These are phyloP conservation scores for Vaccinium darrowii DNA, from an alignment of 148 eudicot genomes.

Conservation along the genomic window DNA sequence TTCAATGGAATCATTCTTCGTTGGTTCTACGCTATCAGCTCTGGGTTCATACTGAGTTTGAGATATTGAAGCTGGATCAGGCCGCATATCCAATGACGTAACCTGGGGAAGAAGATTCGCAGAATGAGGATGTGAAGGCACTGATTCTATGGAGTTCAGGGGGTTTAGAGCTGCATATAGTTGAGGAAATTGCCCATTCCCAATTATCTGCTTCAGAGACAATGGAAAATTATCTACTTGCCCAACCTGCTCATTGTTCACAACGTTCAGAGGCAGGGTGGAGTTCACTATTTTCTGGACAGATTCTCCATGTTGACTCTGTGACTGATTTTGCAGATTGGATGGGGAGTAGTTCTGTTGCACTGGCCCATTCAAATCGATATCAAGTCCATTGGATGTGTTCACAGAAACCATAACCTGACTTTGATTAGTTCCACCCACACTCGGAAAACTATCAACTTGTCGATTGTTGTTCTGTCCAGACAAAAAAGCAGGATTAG, in stretches of 20 bases:
- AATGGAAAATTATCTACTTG: constrained; percentile 41
- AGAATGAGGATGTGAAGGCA: constrained; percentile 29
- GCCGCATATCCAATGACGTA: constrained; percentile 15
- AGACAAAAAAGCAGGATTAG: constrained; percentile 21
- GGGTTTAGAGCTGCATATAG: constrained; percentile 32
- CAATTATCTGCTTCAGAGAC: constrained; percentile 47
- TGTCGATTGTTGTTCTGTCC: constrained; percentile 33
- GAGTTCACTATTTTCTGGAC: constrained; percentile 27
- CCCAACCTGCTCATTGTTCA: constrained; percentile 34
- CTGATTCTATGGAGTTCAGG: constrained; percentile 18
- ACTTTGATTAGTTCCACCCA: constrained; percentile 23
- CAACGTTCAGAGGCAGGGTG: constrained; percentile 25
- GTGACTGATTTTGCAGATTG: constrained; percentile 28
- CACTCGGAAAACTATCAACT: constrained; percentile 24
- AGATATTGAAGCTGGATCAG: constrained; percentile 29
- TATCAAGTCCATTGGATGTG: constrained; percentile 20
- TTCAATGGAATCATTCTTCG: not conserved
- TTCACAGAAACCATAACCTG: constrained; percentile 23
- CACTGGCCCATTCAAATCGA: constrained; percentile 27
- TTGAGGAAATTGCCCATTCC: constrained; percentile 46
- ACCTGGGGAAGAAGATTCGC: not conserved
- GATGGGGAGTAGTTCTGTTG: constrained; percentile 22
- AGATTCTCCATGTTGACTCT: constrained; percentile 27
- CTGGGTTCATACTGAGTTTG: constrained; percentile 33
- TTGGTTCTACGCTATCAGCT: constrained; percentile 19